These are phyloP conservation scores for Phlyctochytrium arcticum DNA, from an alignment of 192 early-diverging fungal genomes.

Conservation along the genomic window DNA sequence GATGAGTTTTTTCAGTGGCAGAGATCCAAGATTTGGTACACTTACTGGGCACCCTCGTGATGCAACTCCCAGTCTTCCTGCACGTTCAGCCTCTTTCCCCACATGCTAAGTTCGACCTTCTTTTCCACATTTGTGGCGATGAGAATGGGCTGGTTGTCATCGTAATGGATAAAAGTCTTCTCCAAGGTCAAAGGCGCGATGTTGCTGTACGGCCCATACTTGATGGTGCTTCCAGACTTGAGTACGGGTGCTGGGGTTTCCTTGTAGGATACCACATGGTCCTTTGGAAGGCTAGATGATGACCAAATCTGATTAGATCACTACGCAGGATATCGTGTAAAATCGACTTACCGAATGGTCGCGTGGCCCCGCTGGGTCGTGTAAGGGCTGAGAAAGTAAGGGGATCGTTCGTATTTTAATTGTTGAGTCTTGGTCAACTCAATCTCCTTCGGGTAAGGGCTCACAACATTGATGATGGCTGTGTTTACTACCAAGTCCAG, in stretches of 20 bases:
- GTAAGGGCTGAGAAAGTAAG: constrained; percentile 66
- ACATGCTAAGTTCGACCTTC: constrained; percentile 81
- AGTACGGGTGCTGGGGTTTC: constrained; percentile 21
- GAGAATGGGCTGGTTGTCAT: constrained; percentile 51
- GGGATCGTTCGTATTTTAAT: constrained; percentile 57
- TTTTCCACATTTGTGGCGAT: constrained; percentile 56
- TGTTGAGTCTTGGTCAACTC: constrained; percentile 65
- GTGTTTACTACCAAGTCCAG: constrained; percentile 24
- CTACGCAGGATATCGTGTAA: neutral
- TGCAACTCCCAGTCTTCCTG: constrained; percentile 76
- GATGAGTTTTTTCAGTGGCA: neutral
- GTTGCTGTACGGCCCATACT: constrained; percentile 68
- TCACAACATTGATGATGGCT: constrained; percentile 29
- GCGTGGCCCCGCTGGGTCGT: constrained; percentile 69
- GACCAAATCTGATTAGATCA: neutral
- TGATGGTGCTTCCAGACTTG: constrained; percentile 54
- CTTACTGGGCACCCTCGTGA: constrained; percentile 76
- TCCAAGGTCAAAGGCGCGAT: constrained; percentile 36
- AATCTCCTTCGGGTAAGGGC: constrained; percentile 41
- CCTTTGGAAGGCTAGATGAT: constrained; percentile 31
- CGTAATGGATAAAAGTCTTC: constrained; percentile 62
- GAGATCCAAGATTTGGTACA: neutral
- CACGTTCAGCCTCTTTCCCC: constrained; percentile 74
- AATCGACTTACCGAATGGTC: constrained; percentile 62
- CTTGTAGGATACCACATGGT: constrained; percentile 25